Conservation (phyloP, 257 asterid species). For the Primulina eburnea region DNA sequence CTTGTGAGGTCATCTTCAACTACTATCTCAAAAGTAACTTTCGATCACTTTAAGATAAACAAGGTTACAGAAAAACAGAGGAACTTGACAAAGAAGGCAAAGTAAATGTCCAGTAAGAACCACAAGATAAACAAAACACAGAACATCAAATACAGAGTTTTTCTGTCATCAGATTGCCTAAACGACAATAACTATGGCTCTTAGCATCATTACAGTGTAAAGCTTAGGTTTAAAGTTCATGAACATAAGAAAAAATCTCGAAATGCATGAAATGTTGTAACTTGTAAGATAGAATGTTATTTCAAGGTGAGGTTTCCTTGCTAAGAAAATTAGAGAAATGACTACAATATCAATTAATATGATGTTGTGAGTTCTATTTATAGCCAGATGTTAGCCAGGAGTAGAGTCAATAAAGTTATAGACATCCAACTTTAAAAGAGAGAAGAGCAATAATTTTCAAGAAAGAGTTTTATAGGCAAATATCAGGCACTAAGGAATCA, state of each 20-base stretch:
- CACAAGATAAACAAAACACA: slow-evolving; percentile 7
- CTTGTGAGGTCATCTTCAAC: neutral
- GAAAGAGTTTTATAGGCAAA: slow-evolving; percentile 16
- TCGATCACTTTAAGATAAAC: neutral
- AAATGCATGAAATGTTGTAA: neutral
- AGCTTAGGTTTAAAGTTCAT: neutral
- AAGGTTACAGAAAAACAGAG: slow-evolving; percentile 7
- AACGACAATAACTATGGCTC: slow-evolving; percentile 2
- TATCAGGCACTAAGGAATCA: slow-evolving; percentile 5
- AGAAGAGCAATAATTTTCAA: slow-evolving; percentile 1
- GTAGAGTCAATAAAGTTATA: neutral
- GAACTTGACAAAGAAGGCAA: slow-evolving; percentile 3
- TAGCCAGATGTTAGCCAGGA: slow-evolving; percentile 5
- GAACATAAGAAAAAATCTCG: neutral
- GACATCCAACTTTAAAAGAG: neutral
- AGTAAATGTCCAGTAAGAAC: neutral
- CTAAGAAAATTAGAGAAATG: neutral
- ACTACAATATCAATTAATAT: neutral
- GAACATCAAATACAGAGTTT: neutral
- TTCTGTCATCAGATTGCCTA: neutral
- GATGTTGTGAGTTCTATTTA: slow-evolving; percentile 2
- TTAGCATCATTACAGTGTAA: neutral
- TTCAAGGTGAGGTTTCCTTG: neutral
- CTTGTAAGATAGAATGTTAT: too few relatives aligned
- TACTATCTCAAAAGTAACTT: slow-evolving; percentile 1